Evolutionary conservation across 176 grass and related monocot genomes (phyloP).

Genomic region (Oryza meridionalis): DNA sequence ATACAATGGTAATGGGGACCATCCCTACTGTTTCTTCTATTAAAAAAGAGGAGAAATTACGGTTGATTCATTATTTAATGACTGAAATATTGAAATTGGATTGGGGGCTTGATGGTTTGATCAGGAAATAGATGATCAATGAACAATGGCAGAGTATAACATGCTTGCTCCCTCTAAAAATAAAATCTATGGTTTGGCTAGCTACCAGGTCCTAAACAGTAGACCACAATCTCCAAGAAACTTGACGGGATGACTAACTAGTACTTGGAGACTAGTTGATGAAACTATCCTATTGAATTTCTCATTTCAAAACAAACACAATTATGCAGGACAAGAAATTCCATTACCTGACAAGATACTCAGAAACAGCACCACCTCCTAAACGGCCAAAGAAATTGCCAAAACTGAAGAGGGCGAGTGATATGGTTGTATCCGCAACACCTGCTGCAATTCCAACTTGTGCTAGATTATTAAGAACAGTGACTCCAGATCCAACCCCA

Average conservation of each 20-base stretch:
- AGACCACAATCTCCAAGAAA: slow-evolving; percentile 13
- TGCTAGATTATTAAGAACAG: slow-evolving; percentile 90
- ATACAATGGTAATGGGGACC: not conserved
- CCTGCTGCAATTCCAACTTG: slow-evolving; percentile 90
- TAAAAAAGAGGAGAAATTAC: not conserved
- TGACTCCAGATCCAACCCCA: slow-evolving; percentile 86
- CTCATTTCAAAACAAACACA: not conserved
- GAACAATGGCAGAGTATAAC: not conserved
- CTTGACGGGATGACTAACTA: not conserved
- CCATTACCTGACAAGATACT: slow-evolving; percentile 80
- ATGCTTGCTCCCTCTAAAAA: not conserved
- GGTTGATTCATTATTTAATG: not conserved
- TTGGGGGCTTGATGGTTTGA: not conserved
- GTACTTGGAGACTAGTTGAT: not conserved
- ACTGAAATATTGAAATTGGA: not conserved
- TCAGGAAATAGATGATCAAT: not conserved
- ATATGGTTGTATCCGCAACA: slow-evolving; percentile 69
- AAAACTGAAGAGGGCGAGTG: slow-evolving; percentile 87
- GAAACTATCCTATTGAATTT: not conserved
- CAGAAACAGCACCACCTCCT: slow-evolving; percentile 72
- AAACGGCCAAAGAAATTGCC: slow-evolving; percentile 92
- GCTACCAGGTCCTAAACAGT: not conserved
- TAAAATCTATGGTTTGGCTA: not conserved
- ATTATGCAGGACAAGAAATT: slow-evolving; percentile 5
- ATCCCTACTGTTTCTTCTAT: not conserved